phyloP scores from a whole-genome alignment of 495 filamentous ascomycete genomes.

The Polyplosphaeria fusca region DNA sequence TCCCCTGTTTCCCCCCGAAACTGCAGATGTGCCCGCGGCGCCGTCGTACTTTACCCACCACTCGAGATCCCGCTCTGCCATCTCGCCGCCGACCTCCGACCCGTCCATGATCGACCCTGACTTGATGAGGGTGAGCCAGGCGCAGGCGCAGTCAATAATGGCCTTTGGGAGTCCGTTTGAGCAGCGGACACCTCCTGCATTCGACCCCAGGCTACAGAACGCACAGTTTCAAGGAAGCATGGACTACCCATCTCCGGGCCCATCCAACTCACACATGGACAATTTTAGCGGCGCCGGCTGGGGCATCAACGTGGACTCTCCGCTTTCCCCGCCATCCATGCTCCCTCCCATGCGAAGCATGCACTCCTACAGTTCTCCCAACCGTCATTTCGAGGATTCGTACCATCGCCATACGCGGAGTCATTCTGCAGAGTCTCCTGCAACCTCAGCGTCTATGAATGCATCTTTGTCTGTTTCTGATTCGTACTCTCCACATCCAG shows the following conservation, averaged over 20 bases:
- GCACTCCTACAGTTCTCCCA: conserved; percentile 1
- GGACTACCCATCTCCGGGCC: conserved; percentile 24
- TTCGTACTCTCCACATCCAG: conserved; percentile 27
- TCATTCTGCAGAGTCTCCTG: conserved; percentile 26
- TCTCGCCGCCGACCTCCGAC: conserved; percentile 12
- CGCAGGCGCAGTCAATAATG: conserved; percentile 17
- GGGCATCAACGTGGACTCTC: conserved; percentile 10
- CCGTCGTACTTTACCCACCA: conserved; percentile 9
- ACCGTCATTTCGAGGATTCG: conserved; percentile 10
- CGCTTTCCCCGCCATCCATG: conserved; percentile 28
- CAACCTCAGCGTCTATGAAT: neutral
- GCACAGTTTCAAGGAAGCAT: conserved; percentile 13
- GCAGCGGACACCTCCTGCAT: conserved; percentile 16
- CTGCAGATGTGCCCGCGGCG: conserved; percentile 12
- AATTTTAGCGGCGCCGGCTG: conserved; percentile 14
- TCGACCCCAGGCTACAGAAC: conserved; percentile 18
- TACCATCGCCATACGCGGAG: conserved; percentile 26
- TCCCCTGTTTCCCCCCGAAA: conserved; percentile 15
- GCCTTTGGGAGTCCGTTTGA: conserved; percentile 8
- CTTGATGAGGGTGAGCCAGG: conserved; percentile 22
- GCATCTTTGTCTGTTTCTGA: conserved; percentile 21
- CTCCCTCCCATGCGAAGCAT: conserved; percentile 21
- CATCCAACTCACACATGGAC: conserved; percentile 22
- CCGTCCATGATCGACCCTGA: conserved; percentile 31
- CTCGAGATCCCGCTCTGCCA: conserved; percentile 25